phyloP scores from a whole-genome alignment of 2,329 filamentous ascomycete genomes.

The Exserohilum rostratum region DNA sequence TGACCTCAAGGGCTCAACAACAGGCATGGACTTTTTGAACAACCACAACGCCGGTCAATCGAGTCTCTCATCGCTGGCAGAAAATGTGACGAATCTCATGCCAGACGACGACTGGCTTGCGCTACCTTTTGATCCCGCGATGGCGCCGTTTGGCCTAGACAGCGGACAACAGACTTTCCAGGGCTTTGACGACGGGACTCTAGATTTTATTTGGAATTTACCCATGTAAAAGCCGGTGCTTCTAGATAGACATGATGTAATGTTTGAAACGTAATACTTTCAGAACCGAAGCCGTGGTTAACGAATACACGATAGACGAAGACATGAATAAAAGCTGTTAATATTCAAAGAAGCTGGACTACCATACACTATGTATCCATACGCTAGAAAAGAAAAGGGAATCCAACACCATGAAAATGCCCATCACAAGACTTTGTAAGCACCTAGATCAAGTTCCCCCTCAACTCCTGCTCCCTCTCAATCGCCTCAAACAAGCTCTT shows the following conservation, averaged over 20 bases:
- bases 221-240: constrained; percentile 30
- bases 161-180: constrained; percentile 42
- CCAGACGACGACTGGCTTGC: constrained; percentile 49
- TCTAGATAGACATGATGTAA: neutral
- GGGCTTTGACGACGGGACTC: constrained; percentile 46
- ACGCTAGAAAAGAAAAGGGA: neutral
- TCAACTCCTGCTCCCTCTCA: constrained; percentile 85
- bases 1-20: constrained; percentile 36
- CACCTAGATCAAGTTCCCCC: constrained; percentile 71
- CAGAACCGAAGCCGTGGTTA: neutral
- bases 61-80: constrained; percentile 42
- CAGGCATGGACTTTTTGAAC: constrained; percentile 46
- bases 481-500: constrained; percentile 95
- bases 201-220: constrained; percentile 51
- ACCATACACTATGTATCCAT: neutral
- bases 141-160: constrained; percentile 48
- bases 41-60: constrained; percentile 46
- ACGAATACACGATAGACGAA: neutral
- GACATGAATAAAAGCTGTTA: neutral
- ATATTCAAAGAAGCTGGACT: neutral
- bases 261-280: neutral
- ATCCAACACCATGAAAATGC: constrained; percentile 1
- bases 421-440: neutral
- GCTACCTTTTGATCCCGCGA: constrained; percentile 47
- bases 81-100: constrained; percentile 45